phyloP scores from a whole-genome alignment of 768 basidiomycete species.

The Roridomyces roridus region DNA sequence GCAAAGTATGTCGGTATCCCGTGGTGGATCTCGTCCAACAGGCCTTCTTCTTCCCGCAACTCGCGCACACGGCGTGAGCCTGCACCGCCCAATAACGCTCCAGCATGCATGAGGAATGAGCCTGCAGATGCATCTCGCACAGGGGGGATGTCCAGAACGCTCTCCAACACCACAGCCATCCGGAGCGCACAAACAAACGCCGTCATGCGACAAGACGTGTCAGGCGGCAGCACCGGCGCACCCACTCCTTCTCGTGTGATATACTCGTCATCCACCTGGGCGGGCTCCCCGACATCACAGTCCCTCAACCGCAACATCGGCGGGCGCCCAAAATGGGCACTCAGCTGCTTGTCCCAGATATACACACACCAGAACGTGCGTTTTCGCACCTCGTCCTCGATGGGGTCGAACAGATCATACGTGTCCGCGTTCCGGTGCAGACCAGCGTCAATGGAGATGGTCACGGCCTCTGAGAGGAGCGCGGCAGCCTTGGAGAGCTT shows the following conservation, averaged over 20 bases:
- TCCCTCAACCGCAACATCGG: conserved; percentile 86
- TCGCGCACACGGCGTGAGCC: conserved; percentile 63
- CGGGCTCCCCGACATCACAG: conserved; percentile 90
- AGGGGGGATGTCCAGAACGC: conserved; percentile 84
- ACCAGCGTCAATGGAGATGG: conserved; percentile 87
- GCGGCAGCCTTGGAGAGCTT: conserved; percentile 88
- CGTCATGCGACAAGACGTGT: conserved; percentile 76
- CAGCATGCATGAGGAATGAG: conserved; percentile 82
- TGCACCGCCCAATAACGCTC: conserved; percentile 68
- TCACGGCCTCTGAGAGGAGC: conserved; percentile 85
- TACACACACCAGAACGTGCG: conserved; percentile 98
- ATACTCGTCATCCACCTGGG: conserved; percentile 87
- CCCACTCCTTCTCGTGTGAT: conserved; percentile 77
- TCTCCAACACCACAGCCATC: conserved; percentile 88
- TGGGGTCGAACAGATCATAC: conserved; percentile 86
- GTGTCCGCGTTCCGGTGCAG: conserved; percentile 87
- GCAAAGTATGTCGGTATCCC: conserved; percentile 80
- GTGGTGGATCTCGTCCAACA: conserved; percentile 81
- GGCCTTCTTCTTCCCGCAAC: conserved; percentile 77
- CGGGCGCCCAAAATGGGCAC: conserved; percentile 88
- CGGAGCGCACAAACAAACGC: conserved; percentile 82
- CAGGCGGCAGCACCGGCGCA: conserved; percentile 60
- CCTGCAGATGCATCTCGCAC: conserved; percentile 52
- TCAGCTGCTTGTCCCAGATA: conserved; percentile 94
- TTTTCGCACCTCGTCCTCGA: conserved; percentile 91